A percentile compares a stretch with the other conserved stretches of the same genome.
Conservation (phyloP, 176 grass and related monocot genomes). For the Zea mays region Zm-B73-REFERENCE-NAM-5.0 NC_050096.1:284924501-284925000, state of each 20-base stretch:
- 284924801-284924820: slow-evolving; percentile 98
- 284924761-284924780: slow-evolving; percentile 12
- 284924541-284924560: no score
- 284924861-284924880: slow-evolving; percentile 99
- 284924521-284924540: no score
- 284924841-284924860: slow-evolving; percentile 87
- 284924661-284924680: no score
- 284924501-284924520: no score
- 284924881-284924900: slow-evolving; percentile 96
- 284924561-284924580: no score
- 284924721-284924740: slow-evolving; percentile 1
- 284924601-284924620: no score
- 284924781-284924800: slow-evolving; percentile 6
- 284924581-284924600: no score
- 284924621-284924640: no score
- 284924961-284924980: slow-evolving; percentile 99
- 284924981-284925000: slow-evolving; percentile 97
- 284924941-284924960: slow-evolving; percentile 69
- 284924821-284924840: slow-evolving; percentile 89
- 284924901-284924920: slow-evolving; percentile 99
- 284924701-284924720: not conserved
- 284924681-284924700: slow-evolving; percentile 22
- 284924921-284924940: slow-evolving; percentile 82
- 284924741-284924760: slow-evolving; percentile 4
- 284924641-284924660: no score